Percentiles rank a stretch among this genome's conserved stretches.
These are phyloP conservation scores for Ophiocordyceps camponoti-saundersi DNA, from an alignment of 2,329 filamentous ascomycete species.

Conservation along the genomic window DNA sequence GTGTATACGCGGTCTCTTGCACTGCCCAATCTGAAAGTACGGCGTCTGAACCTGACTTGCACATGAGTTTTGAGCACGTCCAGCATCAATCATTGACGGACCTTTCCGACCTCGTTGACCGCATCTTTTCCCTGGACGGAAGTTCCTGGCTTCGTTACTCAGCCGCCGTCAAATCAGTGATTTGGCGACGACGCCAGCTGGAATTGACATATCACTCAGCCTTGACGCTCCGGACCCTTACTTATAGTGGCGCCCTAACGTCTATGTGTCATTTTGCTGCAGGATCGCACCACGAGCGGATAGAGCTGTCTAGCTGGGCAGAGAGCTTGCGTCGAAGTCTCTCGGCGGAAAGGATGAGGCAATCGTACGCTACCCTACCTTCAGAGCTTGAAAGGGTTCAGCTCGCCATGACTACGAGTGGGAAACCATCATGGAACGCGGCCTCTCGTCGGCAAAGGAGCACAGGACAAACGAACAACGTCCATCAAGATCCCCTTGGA, in stretches of 20 bases:
- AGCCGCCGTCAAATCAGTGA: constrained; percentile 64
- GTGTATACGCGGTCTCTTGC: constrained; percentile 65
- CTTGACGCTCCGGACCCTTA: not conserved
- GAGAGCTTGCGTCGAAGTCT: constrained; percentile 18
- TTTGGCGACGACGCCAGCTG: constrained; percentile 39
- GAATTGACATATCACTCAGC: constrained; percentile 3
- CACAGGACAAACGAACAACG: not conserved
- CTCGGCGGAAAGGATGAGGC: constrained; percentile 12
- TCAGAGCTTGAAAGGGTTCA: not conserved
- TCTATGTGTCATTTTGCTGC: not conserved
- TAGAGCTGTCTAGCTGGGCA: constrained; percentile 20
- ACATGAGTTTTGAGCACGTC: constrained; percentile 86
- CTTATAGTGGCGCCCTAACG: not conserved
- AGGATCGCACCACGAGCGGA: constrained; percentile 11
- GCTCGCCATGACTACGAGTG: not conserved
- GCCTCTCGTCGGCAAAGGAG: not conserved
- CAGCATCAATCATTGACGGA: constrained; percentile 67
- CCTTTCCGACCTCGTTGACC: constrained; percentile 48
- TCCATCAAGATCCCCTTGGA: constrained; percentile 61
- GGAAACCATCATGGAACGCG: not conserved
- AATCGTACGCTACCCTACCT: constrained; percentile 1
- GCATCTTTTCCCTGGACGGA: constrained; percentile 62
- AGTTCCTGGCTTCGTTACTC: constrained; percentile 68
- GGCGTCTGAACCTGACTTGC: constrained; percentile 76
- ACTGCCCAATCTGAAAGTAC: constrained; percentile 55